Evolutionary conservation across 2,329 filamentous ascomycete genomes (phyloP), one percentile per base, ranked within the genome.

Genomic region (Cytospora leucostoma): DNA sequence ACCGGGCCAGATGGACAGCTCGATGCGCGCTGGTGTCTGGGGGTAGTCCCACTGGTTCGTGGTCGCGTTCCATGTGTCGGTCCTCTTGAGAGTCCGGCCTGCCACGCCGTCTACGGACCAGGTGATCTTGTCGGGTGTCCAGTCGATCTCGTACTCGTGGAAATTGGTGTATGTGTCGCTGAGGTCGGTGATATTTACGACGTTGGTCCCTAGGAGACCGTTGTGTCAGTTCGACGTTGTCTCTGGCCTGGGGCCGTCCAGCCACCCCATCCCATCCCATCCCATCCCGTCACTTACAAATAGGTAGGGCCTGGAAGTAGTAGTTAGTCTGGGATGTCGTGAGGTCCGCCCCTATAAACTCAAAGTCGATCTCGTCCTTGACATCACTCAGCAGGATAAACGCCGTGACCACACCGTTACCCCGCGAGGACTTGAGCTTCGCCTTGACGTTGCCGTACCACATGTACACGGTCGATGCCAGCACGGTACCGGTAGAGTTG

Each of bases 361-460:
- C 95, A 74, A 92, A 98, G 79, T 99, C 95, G 71, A 99, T 97
- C 78, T 99, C 95, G 73, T 99, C 95, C 83, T 97, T 96, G 72
- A 96, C 90, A 72, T 98, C 94, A 40, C 91, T 93, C 76, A 97
- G 87, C 73, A 98, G 82, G 75, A 99, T 99, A 74, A 99, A 99
- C 35, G 93, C 94, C 2, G 93, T 96, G n/a, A 99, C 90, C 27
- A 99, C 95, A 82, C 95, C 95, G 53, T 82, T 79, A 63, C 93
- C 93, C 71, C 91, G 88, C 68, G 89, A 90, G 0, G 93, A 94
- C 82, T 92, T 95, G 76, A 98, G 81, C 62, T 81, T 90, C 61
- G 92, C 92, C 75, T 89, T 90, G 71, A 97, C 88, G 76, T 91
- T 97, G 73, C 95, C 95, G 76, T 98, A 99, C 95, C 95, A 98